Percentiles rank a stretch among this genome's conserved stretches.
Evolutionary conservation across 2,329 filamentous ascomycete genomes (phyloP).

Genomic region (Botrytis byssoidea): DNA sequence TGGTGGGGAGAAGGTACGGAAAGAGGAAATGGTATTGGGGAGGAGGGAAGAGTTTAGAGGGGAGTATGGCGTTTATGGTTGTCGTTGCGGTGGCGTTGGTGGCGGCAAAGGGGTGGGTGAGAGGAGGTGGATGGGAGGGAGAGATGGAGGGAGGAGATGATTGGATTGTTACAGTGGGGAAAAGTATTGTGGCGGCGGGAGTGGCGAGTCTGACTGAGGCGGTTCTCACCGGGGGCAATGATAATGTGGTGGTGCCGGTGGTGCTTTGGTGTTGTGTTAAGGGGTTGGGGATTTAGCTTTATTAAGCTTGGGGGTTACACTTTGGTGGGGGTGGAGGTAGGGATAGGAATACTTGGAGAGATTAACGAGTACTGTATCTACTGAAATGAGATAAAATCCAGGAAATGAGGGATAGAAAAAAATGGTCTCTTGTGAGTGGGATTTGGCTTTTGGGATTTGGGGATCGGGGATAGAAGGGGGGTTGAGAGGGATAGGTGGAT

Average conservation of each 20-base stretch:
- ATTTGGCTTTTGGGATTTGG: too few species aligned
- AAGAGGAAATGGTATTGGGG: conserved; percentile 93
- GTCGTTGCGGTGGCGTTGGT: conserved; percentile 77
- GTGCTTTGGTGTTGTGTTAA: conserved; percentile 90
- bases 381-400: too few species aligned
- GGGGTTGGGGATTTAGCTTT: conserved; percentile 47
- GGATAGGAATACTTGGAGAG: too few species aligned
- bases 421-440: too few species aligned
- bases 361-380: too few species aligned
- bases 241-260: conserved; percentile 85
- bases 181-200: conserved; percentile 69
- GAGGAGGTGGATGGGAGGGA: conserved; percentile 79
- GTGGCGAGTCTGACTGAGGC: conserved; percentile 91
- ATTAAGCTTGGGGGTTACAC: too few species aligned
- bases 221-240: conserved; percentile 92
- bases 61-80: conserved; percentile 73
- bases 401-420: too few species aligned
- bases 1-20: conserved; percentile 85
- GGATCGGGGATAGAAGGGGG: too few species aligned
- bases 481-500: too few species aligned
- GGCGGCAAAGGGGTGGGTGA: conserved; percentile 70
- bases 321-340: too few species aligned
- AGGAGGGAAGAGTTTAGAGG: conserved; percentile 92
- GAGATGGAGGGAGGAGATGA: conserved; percentile 45
- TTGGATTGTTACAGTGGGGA: conserved; percentile 42